A percentile compares a stretch with the other conserved stretches of the same genome.
phyloP scores from a whole-genome alignment of 148 eudicot species.

The Mesembryanthemum crystallinum region DNA sequence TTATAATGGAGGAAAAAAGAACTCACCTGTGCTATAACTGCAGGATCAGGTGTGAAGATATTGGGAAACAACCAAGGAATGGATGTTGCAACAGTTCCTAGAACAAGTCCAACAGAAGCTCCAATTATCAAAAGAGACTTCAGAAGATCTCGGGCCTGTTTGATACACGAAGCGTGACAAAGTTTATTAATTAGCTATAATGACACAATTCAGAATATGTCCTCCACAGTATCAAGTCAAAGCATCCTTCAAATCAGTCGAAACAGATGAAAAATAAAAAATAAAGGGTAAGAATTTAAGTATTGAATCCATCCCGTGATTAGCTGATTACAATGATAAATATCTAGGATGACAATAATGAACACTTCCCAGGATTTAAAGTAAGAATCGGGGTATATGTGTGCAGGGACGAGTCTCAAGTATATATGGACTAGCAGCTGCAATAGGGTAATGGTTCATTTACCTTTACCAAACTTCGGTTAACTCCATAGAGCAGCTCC shows the following conservation, averaged over 20 bases:
- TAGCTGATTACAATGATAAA: background rate
- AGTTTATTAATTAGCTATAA: background rate
- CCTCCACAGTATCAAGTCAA: background rate
- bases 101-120: slow-evolving; percentile 55
- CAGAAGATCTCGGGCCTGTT: slow-evolving; percentile 69
- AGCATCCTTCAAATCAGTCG: background rate
- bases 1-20: background rate
- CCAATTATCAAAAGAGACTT: slow-evolving; percentile 82
- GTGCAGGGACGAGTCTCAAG: background rate
- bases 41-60: slow-evolving; percentile 71
- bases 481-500: slow-evolving; percentile 76
- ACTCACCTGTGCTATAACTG: slow-evolving; percentile 71
- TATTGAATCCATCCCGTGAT: background rate
- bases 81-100: slow-evolving; percentile 63
- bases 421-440: background rate
- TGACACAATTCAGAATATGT: background rate
- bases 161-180: slow-evolving; percentile 13
- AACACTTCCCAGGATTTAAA: background rate
- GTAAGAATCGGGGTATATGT: background rate
- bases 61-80: slow-evolving; percentile 80
- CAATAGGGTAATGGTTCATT: background rate
- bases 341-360: background rate
- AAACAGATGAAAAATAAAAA: background rate
- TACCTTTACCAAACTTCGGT: slow-evolving; percentile 78
- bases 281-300: background rate